Evolutionary conservation across 192 early-diverging fungal genomes (phyloP).

Genomic region (Entophlyctis luteolus): DNA sequence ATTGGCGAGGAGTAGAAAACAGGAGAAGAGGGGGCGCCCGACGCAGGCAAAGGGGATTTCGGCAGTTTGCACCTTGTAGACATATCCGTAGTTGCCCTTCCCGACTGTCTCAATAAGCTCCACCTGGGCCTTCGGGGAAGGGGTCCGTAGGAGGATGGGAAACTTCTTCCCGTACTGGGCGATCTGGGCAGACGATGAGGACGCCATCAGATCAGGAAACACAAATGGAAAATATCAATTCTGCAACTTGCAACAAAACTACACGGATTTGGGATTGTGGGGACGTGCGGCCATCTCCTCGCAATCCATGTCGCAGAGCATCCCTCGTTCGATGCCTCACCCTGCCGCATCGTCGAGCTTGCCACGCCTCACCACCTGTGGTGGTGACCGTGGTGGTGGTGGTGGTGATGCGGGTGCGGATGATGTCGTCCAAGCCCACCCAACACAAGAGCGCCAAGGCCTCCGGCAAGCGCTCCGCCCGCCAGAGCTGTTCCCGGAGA

Average conservation of each 20-base stretch:
- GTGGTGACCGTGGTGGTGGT: neutral
- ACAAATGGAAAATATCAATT: neutral
- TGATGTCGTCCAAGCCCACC: neutral
- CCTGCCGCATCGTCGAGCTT: neutral
- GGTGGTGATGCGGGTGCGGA: too few species aligned
- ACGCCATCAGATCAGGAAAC: neutral
- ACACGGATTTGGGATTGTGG: neutral
- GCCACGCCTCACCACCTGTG: neutral
- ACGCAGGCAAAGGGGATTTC: too few species aligned
- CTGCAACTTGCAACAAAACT: neutral
- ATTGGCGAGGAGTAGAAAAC: too few species aligned
- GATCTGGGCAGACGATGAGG: neutral
- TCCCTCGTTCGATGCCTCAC: neutral
- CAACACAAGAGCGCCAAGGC: neutral
- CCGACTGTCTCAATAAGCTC: constrained; percentile 65
- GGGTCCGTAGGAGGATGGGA: constrained; percentile 55
- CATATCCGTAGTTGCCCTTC: constrained; percentile 68
- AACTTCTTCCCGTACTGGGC: constrained; percentile 58
- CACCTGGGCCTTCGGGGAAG: constrained; percentile 55
- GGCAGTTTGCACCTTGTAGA: constrained; percentile 61
- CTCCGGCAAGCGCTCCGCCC: constrained; percentile 8
- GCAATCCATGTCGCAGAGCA: neutral
- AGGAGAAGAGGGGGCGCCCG: neutral
- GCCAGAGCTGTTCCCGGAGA: neutral
- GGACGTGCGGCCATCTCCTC: neutral